Evolutionary conservation across 352 stramenopile genomes (phyloP), one percentile per base, ranked within the genome.

Genomic region (Phytophthora sansomeana): DNA sequence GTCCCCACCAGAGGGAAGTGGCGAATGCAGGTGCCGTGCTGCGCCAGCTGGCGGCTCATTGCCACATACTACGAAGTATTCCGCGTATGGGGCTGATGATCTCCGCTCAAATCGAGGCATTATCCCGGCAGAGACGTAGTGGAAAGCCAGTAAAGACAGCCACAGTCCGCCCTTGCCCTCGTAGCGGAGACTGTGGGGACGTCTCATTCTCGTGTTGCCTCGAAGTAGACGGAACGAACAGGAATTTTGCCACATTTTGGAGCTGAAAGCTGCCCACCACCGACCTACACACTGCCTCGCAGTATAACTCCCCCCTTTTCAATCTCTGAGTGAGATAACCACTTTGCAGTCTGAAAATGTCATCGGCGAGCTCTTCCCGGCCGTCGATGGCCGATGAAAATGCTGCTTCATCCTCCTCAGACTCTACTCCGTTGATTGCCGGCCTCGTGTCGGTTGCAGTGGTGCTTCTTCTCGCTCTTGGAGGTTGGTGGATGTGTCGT

Each of bases 391-490:
- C 30, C 19, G 35, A 47, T 3, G 42, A 58, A 5, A 60, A 33
- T 11, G 6, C n/a, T 24, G 38, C 5, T 1, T 44, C 38, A 33
- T 63, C 62, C 4, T 48, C 41, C 17, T 65, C 49, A 13, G 33
- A 47, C 47, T 69, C 56, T 5, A 59, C 36, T n/a, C 19, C 17
- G 17, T 50, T 77, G 0, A 44, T 78, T 13, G 47, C 74, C 7
- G 63, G 59, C 9, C 32, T 67, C 28, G 36, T 62, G 11, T 49
- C 51, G 4, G 30, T 66, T 33, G 50, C 30, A 24, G 38, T 50
- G 9, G 38, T 72, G 21, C 29, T 58, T 28, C 44, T 74, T 11
- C 24, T 67, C 17, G 53, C 24, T 46, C 36, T 84, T 16, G 67
- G 41, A 14, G 38, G 56, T 5, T 74, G 61, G 52, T 65, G 49